Percentiles rank a stretch among this genome's conserved stretches.
These are phyloP conservation scores for Calocybe gambosa DNA, from an alignment of 1,284 basidiomycete species.

Conservation along the genomic window DNA sequence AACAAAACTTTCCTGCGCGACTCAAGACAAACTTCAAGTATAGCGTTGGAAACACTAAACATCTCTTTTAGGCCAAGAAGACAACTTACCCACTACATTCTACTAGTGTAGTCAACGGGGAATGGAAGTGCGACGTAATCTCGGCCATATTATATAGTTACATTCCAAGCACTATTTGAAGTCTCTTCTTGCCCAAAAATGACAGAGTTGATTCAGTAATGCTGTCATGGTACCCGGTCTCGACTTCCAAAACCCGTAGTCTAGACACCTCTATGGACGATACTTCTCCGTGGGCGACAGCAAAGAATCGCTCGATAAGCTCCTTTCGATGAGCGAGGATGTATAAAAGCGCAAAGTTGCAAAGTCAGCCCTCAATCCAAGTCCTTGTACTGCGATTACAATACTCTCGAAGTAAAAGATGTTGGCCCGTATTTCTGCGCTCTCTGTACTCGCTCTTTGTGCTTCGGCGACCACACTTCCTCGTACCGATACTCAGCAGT, in stretches of 20 bases:
- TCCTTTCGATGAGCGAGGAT: neutral
- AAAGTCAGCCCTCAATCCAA: conserved; percentile 5
- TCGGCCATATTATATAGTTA: neutral
- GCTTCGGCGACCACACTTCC: conserved; percentile 14
- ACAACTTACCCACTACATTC: neutral
- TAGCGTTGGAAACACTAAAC: neutral
- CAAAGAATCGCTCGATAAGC: conserved; percentile 1
- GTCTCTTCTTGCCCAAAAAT: neutral
- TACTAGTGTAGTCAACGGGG: neutral
- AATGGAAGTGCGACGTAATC: neutral
- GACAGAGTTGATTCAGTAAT: neutral
- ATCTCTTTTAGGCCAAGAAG: neutral
- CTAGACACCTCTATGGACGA: neutral
- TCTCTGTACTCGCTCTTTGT: conserved; percentile 10
- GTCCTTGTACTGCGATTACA: neutral
- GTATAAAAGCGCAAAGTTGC: conserved; percentile 11
- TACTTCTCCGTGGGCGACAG: neutral
- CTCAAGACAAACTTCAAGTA: neutral
- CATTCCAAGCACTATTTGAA: neutral
- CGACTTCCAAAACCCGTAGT: neutral
- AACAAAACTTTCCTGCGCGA: neutral
- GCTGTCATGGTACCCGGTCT: neutral
- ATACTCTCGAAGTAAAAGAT: conserved; percentile 3
- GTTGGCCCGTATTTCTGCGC: conserved; percentile 7
- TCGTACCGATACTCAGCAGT: conserved; percentile 6